Evolutionary conservation across 23 red algal species (phyloP).

Genomic region (Gracilaria gracilis): DNA sequence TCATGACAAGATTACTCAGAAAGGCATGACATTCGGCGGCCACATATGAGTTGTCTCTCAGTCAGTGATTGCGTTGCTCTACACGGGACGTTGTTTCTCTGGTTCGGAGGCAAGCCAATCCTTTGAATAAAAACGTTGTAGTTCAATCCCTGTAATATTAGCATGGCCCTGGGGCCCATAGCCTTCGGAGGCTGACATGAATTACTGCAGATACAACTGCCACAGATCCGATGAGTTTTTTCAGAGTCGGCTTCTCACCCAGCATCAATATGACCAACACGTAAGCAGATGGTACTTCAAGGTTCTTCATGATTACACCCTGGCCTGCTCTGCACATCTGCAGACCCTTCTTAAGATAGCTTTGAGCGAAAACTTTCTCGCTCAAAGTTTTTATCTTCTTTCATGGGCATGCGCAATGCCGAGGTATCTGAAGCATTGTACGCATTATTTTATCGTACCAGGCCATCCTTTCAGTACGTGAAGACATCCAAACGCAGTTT

Average conservation of each 20-base stretch:
- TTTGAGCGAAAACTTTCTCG: background rate
- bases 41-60: too few species aligned
- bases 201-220: background rate
- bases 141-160: too few species aligned
- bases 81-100: too few species aligned
- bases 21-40: too few species aligned
- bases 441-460: too few species aligned
- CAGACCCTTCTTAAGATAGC: slow-evolving; percentile 12
- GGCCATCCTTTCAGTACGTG: background rate
- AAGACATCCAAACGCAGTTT: background rate
- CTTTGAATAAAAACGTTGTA: too few species aligned
- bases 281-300: slow-evolving; percentile 15
- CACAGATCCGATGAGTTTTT: background rate
- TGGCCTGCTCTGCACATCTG: background rate
- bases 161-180: too few species aligned
- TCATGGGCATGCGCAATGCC: too few species aligned
- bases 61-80: too few species aligned
- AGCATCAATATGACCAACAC: background rate
- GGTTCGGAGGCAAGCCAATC: too few species aligned
- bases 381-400: background rate
- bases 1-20: too few species aligned
- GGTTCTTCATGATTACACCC: slow-evolving; percentile 13
- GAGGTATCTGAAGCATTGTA: background rate
- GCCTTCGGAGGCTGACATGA: background rate
- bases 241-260: background rate